Evolutionary conservation across 306 rosid genomes (phyloP), one percentile per base, ranked within the genome.

Genomic region (Erythrophleum fordii): DNA sequence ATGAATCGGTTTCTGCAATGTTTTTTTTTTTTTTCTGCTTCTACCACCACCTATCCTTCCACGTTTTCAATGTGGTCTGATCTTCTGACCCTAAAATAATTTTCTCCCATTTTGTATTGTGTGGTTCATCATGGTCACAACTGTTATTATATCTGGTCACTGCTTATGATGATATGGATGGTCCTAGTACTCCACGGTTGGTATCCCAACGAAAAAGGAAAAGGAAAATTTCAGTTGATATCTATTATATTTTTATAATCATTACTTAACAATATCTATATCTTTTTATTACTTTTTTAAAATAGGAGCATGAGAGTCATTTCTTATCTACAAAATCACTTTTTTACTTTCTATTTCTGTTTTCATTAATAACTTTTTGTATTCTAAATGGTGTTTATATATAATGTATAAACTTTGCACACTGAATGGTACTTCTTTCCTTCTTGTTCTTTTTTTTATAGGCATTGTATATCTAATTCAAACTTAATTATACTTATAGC

Each of bases 401-500:
- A 23, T 37, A 12, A 18, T 37, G 41, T 41, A 42, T 37, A 8
- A 42, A 39, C 49, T 59, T 41, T 58, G 71, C 42, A 16, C 61
- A 23, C 35, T 48, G 12, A 12, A n/a, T 14, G 1, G 5, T 51
- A 11, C n/a, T 26, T 51, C 29, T 74, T 69, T 41, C 72, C 16
- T 53, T 29, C 26, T 69, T 23, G 67, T 51, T 53, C 49, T 52
- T 20, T 72, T 31, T 3, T 5, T 42, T 26, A 25, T 39, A 41
- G 6, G 41, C 44, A 45, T 14, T 45, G 20, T 46, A 42, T 69
- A 20, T 86, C 45, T 71, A 77, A 64, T 31, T 75, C 52, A 39
- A 56, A 76, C 45, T 83, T 85, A 35, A 46, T 39, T 51, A 1
- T 53, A n/a, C 26, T 3, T 46, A 22, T 88, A 95, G 99, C 85